Percentiles rank a stretch among this genome's conserved stretches.
phyloP scores from a whole-genome alignment of 768 basidiomycete genomes.

The Coprinellus aureogranulatus region DNA sequence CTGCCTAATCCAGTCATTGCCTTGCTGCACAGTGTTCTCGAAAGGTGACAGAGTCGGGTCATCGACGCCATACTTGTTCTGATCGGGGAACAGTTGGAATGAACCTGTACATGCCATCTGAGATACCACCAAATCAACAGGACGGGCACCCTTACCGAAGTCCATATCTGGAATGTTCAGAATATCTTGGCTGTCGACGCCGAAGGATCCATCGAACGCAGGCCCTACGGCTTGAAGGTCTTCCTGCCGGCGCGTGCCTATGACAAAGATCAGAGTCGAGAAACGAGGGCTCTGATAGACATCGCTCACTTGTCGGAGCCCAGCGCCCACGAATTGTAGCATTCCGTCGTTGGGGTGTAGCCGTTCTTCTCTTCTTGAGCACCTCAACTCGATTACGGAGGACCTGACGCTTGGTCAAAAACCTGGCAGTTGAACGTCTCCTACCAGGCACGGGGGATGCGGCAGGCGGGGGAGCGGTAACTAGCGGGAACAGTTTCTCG shows the following conservation, averaged over 20 bases:
- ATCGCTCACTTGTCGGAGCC: constrained; percentile 48
- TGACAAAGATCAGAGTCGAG: constrained; percentile 6
- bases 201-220: constrained; percentile 59
- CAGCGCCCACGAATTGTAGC: constrained; percentile 56
- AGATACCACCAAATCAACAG: no score
- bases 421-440: constrained; percentile 35
- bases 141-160: no score
- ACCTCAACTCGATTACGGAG: constrained; percentile 48
- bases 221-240: constrained; percentile 40
- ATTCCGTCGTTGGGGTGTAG: constrained; percentile 24
- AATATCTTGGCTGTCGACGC: constrained; percentile 69
- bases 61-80: constrained; percentile 48
- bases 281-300: neutral
- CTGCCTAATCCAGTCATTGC: constrained; percentile 52
- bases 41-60: constrained; percentile 51
- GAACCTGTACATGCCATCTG: no score
- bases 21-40: constrained; percentile 50
- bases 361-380: constrained; percentile 43
- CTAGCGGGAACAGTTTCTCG: constrained; percentile 49
- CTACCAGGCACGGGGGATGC: constrained; percentile 40
- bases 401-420: constrained; percentile 47
- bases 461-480: constrained; percentile 30
- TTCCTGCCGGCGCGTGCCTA: constrained; percentile 49
- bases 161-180: constrained; percentile 53
- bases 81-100: constrained; percentile 71